Evolutionary conservation across 352 stramenopile genomes (phyloP).

Genomic region (Globisporangium rhizosaccharum): DNA sequence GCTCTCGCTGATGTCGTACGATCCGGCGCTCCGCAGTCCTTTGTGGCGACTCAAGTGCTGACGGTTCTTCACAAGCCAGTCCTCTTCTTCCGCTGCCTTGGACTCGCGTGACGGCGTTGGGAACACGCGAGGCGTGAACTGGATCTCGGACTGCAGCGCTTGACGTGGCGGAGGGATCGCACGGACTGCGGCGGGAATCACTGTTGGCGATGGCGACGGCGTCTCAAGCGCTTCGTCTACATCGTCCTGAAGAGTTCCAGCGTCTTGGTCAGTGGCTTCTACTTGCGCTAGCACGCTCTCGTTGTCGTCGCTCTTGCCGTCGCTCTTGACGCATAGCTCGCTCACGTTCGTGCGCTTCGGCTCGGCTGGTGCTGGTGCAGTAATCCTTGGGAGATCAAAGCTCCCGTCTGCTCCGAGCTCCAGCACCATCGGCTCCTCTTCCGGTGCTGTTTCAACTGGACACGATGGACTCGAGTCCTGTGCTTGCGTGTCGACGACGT

Average conservation of each 20-base stretch:
- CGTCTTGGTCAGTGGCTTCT: too few species aligned
- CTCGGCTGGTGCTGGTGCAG: not conserved
- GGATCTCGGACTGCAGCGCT: constrained; percentile 39
- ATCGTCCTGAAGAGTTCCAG: not conserved
- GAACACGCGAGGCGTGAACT: constrained; percentile 76
- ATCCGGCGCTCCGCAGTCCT: constrained; percentile 32
- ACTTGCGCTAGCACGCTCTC: not conserved
- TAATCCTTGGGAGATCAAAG: constrained; percentile 33
- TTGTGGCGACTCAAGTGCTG: constrained; percentile 74
- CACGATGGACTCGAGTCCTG: not conserved
- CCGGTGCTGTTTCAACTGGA: not conserved
- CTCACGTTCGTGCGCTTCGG: not conserved
- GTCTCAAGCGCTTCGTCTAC: constrained; percentile 2
- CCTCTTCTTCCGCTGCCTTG: constrained; percentile 74
- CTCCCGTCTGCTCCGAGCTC: constrained; percentile 45
- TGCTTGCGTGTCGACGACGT: not conserved
- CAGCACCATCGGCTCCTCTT: constrained; percentile 24
- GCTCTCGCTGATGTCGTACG: constrained; percentile 82
- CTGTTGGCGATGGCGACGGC: constrained; percentile 1
- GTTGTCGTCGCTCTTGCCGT: not conserved
- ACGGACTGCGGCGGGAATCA: constrained; percentile 7
- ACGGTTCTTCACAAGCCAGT: constrained; percentile 82
- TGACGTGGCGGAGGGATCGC: constrained; percentile 40
- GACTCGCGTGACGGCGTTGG: constrained; percentile 75
- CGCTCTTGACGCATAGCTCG: not conserved